Conservation (phyloP, 164 flowering plant genomes). For the Vitis labrusca region DNA sequence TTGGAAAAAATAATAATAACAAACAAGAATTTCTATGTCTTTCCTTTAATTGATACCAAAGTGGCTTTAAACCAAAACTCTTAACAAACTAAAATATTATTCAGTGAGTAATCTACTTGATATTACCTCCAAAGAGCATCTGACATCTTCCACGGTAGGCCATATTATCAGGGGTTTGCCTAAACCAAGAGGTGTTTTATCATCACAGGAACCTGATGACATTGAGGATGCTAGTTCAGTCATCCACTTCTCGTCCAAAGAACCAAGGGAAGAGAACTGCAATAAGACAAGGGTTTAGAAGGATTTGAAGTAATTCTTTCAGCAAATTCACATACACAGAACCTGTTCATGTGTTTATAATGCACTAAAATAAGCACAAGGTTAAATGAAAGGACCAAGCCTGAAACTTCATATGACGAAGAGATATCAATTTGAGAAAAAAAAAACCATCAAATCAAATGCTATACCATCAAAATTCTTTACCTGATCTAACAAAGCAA, state of each 20-base stretch:
- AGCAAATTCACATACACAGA: no score
- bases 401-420: background rate
- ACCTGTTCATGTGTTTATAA: no score
- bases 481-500: background rate
- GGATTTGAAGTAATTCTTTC: no score
- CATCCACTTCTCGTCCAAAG: conserved; percentile 99
- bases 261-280: conserved; percentile 98
- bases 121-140: conserved; percentile 95
- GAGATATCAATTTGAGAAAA: conserved; percentile 2
- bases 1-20: no score
- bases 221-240: conserved; percentile 77
- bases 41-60: no score
- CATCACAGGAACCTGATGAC: conserved; percentile 79
- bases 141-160: conserved; percentile 98
- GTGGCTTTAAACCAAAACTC: no score
- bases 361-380: no score
- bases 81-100: no score
- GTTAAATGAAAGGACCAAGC: no score
- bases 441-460: background rate
- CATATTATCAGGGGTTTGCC: conserved; percentile 83
- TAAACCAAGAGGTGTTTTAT: conserved; percentile 74
- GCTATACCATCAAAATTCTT: background rate
- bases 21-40: no score
- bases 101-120: conserved; percentile 9
- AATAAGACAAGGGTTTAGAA: conserved; percentile 10